Evolutionary conservation across 2,329 filamentous ascomycete genomes (phyloP).

Genomic region (Sarocladiaceae sp.): DNA sequence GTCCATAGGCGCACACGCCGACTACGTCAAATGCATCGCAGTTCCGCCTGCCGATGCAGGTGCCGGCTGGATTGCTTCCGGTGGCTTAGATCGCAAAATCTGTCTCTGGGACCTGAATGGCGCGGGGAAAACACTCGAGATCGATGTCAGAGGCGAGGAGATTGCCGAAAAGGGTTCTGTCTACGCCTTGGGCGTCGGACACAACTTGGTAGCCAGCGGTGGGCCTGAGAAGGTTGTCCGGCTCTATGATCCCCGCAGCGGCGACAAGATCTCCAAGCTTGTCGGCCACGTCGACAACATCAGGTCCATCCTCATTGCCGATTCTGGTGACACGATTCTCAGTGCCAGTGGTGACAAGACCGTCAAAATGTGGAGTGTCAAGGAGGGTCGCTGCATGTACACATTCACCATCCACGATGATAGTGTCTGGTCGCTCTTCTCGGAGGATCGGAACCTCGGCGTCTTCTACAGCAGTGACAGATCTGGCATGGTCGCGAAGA

Average conservation of each 20-base stretch:
- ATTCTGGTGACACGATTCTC: slow-evolving; percentile 83
- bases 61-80: slow-evolving; percentile 85
- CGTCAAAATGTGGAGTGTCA: slow-evolving; percentile 96
- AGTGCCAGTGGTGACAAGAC: slow-evolving; percentile 95
- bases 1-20: slow-evolving; percentile 85
- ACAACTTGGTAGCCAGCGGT: slow-evolving; percentile 79
- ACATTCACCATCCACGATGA: slow-evolving; percentile 99
- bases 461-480: slow-evolving; percentile 95
- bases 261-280: slow-evolving; percentile 89
- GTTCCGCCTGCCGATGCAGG: slow-evolving; percentile 56
- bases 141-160: slow-evolving; percentile 79
- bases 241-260: slow-evolving; percentile 84
- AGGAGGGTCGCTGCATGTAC: slow-evolving; percentile 91
- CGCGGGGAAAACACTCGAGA: slow-evolving; percentile 76
- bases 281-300: slow-evolving; percentile 95
- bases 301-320: slow-evolving; percentile 81
- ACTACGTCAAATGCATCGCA: slow-evolving; percentile 94
- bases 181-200: slow-evolving; percentile 78
- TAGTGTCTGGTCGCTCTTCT: slow-evolving; percentile 94
- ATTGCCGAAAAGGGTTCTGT: slow-evolving; percentile 86
- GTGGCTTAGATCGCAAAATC: slow-evolving; percentile 87
- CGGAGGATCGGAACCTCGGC: slow-evolving; percentile 74
- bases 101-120: slow-evolving; percentile 91
- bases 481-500: slow-evolving; percentile 91
- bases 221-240: slow-evolving; percentile 91